Evolutionary conservation across 352 stramenopile genomes (phyloP).

Genomic region (Globisporangium barbulae): DNA sequence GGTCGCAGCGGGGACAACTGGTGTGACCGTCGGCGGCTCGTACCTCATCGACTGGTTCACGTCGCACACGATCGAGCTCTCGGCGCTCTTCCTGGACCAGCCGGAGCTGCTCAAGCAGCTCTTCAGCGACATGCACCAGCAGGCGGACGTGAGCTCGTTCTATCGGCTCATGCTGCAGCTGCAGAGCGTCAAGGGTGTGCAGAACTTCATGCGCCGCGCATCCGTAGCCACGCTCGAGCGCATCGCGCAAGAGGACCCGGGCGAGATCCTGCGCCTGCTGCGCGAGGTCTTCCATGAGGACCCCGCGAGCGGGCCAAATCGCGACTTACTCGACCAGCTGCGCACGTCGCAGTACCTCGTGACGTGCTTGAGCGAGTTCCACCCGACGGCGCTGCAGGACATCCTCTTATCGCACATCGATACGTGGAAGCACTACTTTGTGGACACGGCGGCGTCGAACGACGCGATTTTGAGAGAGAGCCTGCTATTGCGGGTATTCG

Average conservation of each 20-base stretch:
- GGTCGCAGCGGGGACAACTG: constrained; percentile 1
- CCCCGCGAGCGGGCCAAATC: constrained; percentile 25
- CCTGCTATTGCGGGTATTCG: constrained; percentile 35
- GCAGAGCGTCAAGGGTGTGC: constrained; percentile 50
- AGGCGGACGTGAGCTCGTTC: constrained; percentile 43
- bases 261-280: constrained; percentile 41
- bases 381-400: constrained; percentile 56
- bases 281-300: constrained; percentile 48
- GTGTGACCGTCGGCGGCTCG: constrained; percentile 7
- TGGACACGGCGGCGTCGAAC: constrained; percentile 49
- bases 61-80: constrained; percentile 49
- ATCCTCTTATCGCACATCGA: constrained; percentile 61
- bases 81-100: constrained; percentile 44
- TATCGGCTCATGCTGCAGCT: constrained; percentile 67
- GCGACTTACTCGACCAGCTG: constrained; percentile 51
- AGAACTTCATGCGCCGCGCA: constrained; percentile 54
- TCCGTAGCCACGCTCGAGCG: constrained; percentile 49
- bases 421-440: constrained; percentile 63
- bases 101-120: constrained; percentile 58
- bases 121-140: constrained; percentile 59
- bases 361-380: constrained; percentile 58
- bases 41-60: constrained; percentile 62
- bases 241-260: constrained; percentile 57
- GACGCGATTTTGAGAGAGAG: constrained; percentile 55
- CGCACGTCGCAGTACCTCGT: constrained; percentile 50